These are phyloP conservation scores for Kitagawia praeruptora DNA, from an alignment of 129 eudicot genomes.

Conservation along the genomic window DNA sequence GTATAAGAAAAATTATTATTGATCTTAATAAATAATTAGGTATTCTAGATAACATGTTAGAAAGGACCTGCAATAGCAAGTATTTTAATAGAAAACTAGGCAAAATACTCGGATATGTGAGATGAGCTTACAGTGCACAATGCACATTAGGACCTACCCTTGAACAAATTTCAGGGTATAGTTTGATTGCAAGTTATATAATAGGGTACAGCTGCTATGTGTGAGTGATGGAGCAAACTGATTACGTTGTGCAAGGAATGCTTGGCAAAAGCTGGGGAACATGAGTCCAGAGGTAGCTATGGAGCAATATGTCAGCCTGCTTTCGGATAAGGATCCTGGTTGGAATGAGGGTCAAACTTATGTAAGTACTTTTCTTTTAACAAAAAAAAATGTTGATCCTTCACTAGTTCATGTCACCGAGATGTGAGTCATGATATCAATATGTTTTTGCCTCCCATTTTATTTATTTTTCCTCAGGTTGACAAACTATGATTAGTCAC, in stretches of 20 bases:
- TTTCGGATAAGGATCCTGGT: conserved; percentile 41
- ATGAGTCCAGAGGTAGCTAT: too few relatives aligned
- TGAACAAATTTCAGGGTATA: conserved; percentile 28
- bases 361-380: conserved; percentile 28
- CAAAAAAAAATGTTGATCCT: neutral
- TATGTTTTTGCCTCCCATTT: neutral
- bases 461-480: conserved; percentile 6
- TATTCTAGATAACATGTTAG: neutral
- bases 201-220: conserved; percentile 55
- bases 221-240: conserved; percentile 47
- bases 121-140: conserved; percentile 6
- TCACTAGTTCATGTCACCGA: neutral
- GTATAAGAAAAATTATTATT: neutral
- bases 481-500: conserved; percentile 9
- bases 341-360: conserved; percentile 33
- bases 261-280: conserved; percentile 81
- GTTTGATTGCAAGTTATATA: conserved; percentile 49
- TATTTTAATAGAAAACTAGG: neutral
- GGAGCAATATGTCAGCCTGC: conserved; percentile 63
- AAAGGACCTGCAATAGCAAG: neutral
- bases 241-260: conserved; percentile 84
- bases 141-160: conserved; percentile 21
- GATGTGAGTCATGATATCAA: neutral
- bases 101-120: conserved; percentile 3
- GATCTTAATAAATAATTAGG: neutral